Percentiles rank a stretch among this genome's conserved stretches.
These are phyloP conservation scores for Cystobasidium onofrii DNA, from an alignment of 768 basidiomycete species.

Conservation along the genomic window DNA sequence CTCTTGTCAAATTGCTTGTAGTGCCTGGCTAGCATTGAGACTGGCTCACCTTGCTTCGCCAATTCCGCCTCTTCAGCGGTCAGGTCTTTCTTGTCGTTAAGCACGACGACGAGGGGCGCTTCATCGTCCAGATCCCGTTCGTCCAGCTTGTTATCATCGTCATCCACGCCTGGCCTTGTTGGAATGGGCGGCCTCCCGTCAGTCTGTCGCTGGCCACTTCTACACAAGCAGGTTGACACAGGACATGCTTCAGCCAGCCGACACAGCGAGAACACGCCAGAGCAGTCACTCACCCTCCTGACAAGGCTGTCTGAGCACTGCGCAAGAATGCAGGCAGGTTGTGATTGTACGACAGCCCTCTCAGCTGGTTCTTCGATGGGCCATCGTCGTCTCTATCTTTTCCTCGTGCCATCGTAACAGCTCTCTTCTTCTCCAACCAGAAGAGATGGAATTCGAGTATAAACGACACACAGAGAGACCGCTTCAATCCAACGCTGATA, in stretches of 20 bases:
- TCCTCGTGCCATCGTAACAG: constrained; percentile 3
- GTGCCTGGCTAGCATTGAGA: no score
- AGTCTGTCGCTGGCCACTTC: neutral
- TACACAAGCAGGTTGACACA: neutral
- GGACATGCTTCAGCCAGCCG: neutral
- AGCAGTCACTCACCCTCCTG: neutral
- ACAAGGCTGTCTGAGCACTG: neutral
- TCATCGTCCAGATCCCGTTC: constrained; percentile 56
- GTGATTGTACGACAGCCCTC: constrained; percentile 6
- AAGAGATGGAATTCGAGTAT: no score
- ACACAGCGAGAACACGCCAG: neutral
- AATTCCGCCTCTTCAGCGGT: constrained; percentile 56
- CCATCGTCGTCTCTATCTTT: constrained; percentile 6
- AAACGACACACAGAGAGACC: no score
- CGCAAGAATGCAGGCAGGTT: neutral
- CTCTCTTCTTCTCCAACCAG: no score
- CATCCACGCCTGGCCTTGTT: constrained; percentile 51
- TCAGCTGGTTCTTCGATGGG: constrained; percentile 13
- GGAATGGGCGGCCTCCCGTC: constrained; percentile 24
- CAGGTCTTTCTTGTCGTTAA: constrained; percentile 81
- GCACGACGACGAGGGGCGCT: constrained; percentile 76
- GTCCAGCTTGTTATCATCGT: constrained; percentile 62
- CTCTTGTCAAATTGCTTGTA: no score
- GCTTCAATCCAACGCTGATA: no score
- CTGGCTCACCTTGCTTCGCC: constrained; percentile 51